These are phyloP conservation scores for Colletotrichum salicis DNA, from an alignment of 2,329 filamentous ascomycete genomes.

Conservation along the genomic window DNA sequence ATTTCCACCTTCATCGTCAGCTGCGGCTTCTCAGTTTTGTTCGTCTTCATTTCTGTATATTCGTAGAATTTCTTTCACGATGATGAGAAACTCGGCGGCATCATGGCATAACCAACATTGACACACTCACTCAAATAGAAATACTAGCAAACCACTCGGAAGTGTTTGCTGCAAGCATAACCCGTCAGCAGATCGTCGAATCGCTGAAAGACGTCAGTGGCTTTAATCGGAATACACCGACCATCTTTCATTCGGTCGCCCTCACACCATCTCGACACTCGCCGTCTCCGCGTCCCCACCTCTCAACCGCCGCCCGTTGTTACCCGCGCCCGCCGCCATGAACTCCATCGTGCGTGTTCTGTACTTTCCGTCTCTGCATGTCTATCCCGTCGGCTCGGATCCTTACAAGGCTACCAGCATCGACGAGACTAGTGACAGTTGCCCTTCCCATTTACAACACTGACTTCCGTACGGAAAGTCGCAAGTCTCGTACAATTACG, in stretches of 20 bases:
- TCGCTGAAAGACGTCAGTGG: neutral
- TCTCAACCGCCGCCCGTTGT: neutral
- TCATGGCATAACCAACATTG: neutral
- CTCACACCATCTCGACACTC: slow-evolving; percentile 2
- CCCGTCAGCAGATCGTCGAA: neutral
- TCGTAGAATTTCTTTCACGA: too few species aligned
- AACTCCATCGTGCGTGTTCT: too few species aligned
- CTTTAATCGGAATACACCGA: neutral
- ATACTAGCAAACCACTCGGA: neutral
- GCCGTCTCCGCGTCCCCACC: neutral
- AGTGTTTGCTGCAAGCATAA: neutral
- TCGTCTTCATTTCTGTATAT: neutral
- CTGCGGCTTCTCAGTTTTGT: neutral
- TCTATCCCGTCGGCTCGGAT: neutral
- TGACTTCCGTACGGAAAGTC: neutral
- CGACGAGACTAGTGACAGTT: neutral
- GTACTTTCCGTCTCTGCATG: neutral
- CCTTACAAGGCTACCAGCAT: neutral
- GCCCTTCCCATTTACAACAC: neutral
- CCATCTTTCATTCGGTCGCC: neutral
- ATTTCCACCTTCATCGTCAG: slow-evolving; percentile 11
- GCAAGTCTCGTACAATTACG: too few species aligned
- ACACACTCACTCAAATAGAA: neutral
- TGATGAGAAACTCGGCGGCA: too few species aligned
- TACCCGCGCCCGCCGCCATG: neutral